Evolutionary conservation across 2,329 filamentous ascomycete species (phyloP).

Genomic region (Claviceps monticola): DNA sequence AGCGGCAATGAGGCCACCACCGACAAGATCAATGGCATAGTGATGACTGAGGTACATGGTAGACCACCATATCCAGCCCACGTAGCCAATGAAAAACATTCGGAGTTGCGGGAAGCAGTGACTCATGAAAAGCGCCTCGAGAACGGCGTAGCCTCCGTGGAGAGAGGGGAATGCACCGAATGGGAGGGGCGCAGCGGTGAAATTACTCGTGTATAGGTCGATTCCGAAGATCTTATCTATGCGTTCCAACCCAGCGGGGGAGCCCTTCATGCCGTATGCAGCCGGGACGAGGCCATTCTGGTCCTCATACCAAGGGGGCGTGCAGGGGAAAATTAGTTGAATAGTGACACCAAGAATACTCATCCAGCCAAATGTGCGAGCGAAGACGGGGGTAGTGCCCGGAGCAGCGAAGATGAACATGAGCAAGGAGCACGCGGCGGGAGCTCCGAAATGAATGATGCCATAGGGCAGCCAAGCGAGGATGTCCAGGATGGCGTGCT

Average conservation of each 20-base stretch:
- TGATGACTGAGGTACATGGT: conserved; percentile 98
- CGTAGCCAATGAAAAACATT: conserved; percentile 69
- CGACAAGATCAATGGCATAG: conserved; percentile 87
- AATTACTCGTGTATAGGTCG: conserved; percentile 85
- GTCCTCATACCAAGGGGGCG: conserved; percentile 95
- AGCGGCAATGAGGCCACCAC: conserved; percentile 65
- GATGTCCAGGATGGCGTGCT: conserved; percentile 69
- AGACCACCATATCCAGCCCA: conserved; percentile 93
- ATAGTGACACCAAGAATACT: conserved; percentile 78
- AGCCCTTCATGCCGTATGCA: conserved; percentile 81
- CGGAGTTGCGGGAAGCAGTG: conserved; percentile 78
- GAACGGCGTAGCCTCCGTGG: conserved; percentile 76
- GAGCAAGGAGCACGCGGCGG: conserved; percentile 60
- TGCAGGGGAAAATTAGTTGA: conserved; percentile 84
- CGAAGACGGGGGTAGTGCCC: conserved; percentile 71
- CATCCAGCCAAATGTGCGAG: conserved; percentile 82
- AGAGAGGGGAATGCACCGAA: conserved; percentile 93
- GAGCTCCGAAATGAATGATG: conserved; percentile 76
- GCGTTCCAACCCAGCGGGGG: conserved; percentile 75
- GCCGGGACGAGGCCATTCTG: conserved; percentile 80
- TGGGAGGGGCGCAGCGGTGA: conserved; percentile 78
- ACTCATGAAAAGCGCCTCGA: conserved; percentile 86
- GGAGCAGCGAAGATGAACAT: conserved; percentile 86
- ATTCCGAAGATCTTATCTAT: conserved; percentile 84
- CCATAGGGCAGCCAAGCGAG: conserved; percentile 92